These are phyloP conservation scores for Macaranga tanarius DNA, from an alignment of 441 rosid genomes.

Conservation along the genomic window DNA sequence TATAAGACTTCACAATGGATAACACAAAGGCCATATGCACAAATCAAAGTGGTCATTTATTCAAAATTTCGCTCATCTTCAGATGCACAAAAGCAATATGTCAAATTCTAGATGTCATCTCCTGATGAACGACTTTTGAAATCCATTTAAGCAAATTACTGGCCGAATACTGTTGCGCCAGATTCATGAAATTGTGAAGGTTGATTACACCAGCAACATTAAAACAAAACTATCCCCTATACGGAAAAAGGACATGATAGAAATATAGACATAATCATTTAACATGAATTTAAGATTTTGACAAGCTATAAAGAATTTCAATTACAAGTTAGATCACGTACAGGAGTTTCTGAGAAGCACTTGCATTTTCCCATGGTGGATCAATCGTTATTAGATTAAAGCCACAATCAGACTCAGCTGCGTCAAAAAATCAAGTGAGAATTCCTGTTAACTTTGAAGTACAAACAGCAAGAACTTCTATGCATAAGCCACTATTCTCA, in stretches of 20 bases:
- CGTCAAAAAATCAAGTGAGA: slow-evolving; percentile 29
- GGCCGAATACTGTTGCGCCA: background rate
- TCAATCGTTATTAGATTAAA: slow-evolving; percentile 76
- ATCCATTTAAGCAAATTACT: background rate
- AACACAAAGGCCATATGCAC: background rate
- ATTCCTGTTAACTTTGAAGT: background rate
- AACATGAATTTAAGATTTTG: background rate
- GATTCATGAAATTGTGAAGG: background rate
- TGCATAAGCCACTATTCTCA: background rate
- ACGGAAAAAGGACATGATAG: background rate
- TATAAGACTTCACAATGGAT: background rate
- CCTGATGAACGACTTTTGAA: background rate
- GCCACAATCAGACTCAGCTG: slow-evolving; percentile 56
- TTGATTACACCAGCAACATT: background rate
- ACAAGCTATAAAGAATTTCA: slow-evolving; percentile 15
- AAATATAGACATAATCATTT: background rate
- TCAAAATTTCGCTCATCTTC: background rate
- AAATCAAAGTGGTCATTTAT: background rate
- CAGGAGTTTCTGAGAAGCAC: slow-evolving; percentile 80
- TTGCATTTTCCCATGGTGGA: slow-evolving; percentile 97
- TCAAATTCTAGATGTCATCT: background rate
- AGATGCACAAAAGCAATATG: background rate
- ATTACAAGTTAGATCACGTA: slow-evolving; percentile 25
- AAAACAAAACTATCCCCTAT: too few relatives aligned
- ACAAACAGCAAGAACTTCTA: background rate